These are phyloP conservation scores for Lagenidium giganteum DNA, from an alignment of 352 stramenopile species.

Conservation along the genomic window DNA sequence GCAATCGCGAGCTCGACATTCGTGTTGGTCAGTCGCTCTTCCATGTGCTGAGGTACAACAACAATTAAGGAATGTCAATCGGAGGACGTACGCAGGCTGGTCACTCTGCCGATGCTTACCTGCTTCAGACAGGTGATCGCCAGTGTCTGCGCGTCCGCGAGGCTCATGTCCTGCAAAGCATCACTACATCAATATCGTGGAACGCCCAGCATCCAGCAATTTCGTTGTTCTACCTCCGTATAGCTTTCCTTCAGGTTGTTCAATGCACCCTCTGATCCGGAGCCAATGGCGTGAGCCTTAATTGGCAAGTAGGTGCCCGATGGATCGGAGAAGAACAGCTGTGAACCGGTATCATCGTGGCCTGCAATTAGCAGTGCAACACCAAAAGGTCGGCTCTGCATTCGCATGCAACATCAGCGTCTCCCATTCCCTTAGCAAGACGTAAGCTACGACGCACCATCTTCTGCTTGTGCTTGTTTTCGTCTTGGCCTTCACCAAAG, in stretches of 20 bases:
- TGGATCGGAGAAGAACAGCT: conserved; percentile 97
- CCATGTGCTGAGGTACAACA: conserved; percentile 96
- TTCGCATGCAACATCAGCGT: not conserved
- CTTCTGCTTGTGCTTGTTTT: conserved; percentile 96
- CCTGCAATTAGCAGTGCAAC: conserved; percentile 97
- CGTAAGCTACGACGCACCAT: conserved; percentile 56
- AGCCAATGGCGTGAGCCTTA: conserved; percentile 98
- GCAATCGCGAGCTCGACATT: conserved; percentile 98
- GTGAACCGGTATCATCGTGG: conserved; percentile 91
- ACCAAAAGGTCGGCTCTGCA: conserved; percentile 94
- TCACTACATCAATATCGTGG: not conserved
- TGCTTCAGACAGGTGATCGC: conserved; percentile 96
- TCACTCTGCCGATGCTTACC: conserved; percentile 8
- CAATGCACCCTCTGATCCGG: conserved; percentile 96
- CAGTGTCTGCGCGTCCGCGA: conserved; percentile 96
- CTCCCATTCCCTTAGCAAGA: no score
- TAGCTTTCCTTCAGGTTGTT: conserved; percentile 98
- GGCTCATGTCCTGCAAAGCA: conserved; percentile 87
- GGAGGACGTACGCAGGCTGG: no score
- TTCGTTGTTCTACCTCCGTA: no score
- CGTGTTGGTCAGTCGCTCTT: conserved; percentile 98
- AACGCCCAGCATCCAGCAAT: no score
- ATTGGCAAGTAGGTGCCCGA: conserved; percentile 98
- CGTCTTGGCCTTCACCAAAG: conserved; percentile 89
- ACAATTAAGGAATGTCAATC: conserved; percentile 11